A percentile compares a stretch with the other conserved stretches of the same genome.
Conservation (phyloP, 352 stramenopile genomes). For the Pythium myriotylum region DNA sequence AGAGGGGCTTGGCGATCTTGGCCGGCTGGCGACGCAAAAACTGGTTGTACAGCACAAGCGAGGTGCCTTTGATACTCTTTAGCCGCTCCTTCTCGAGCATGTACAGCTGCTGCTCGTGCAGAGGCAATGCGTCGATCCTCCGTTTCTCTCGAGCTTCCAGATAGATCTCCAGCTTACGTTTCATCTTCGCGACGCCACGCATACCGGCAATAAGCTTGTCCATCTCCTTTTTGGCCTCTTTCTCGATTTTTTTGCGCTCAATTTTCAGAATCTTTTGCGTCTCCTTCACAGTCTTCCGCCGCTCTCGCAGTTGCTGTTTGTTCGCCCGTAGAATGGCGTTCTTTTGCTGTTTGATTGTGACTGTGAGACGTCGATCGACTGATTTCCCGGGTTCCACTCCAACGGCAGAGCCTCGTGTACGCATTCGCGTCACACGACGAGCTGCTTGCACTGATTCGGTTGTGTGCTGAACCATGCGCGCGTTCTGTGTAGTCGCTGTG, state of each 20-base stretch:
- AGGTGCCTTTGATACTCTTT: slow-evolving; percentile 61
- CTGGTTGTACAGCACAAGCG: slow-evolving; percentile 71
- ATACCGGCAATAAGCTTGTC: slow-evolving; percentile 47
- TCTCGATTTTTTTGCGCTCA: slow-evolving; percentile 40
- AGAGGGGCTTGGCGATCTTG: slow-evolving; percentile 52
- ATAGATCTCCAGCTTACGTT: slow-evolving; percentile 62
- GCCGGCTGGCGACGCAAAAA: slow-evolving; percentile 61
- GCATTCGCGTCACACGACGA: slow-evolving; percentile 8
- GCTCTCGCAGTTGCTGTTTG: slow-evolving; percentile 41
- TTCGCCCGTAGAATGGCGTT: slow-evolving; percentile 50
- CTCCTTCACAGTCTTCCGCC: slow-evolving; percentile 44
- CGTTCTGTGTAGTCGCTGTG: slow-evolving; percentile 19
- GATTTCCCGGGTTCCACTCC: not conserved
- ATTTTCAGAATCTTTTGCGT: slow-evolving; percentile 33
- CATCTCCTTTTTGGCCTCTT: slow-evolving; percentile 46
- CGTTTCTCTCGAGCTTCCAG: slow-evolving; percentile 40
- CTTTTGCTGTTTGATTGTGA: slow-evolving; percentile 62
- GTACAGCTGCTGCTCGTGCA: slow-evolving; percentile 67
- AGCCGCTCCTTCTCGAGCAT: slow-evolving; percentile 62
- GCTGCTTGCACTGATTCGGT: slow-evolving; percentile 14
- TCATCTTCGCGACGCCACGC: slow-evolving; percentile 49
- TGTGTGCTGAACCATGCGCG: slow-evolving; percentile 17
- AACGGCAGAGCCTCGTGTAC: not conserved
- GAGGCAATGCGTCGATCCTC: slow-evolving; percentile 41
- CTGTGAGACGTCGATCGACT: slow-evolving; percentile 35